Conservation (phyloP, 176 grass and related monocot genomes). For the Bromus sterilis region DNA sequence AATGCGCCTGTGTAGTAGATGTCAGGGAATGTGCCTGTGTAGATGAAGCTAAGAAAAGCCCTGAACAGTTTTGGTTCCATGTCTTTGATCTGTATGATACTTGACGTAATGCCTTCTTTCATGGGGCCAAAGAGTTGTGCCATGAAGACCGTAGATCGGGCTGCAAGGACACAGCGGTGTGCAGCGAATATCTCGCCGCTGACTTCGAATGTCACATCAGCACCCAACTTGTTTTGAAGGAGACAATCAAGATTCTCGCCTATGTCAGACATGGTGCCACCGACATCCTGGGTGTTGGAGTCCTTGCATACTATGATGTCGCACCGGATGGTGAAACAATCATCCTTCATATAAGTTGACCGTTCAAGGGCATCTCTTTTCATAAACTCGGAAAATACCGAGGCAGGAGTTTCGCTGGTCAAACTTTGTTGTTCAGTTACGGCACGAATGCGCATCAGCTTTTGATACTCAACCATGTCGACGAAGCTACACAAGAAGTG, state of each 20-base stretch:
- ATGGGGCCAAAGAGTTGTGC: background rate
- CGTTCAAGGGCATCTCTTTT: background rate
- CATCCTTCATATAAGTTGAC: background rate
- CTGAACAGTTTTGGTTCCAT: background rate
- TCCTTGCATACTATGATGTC: background rate
- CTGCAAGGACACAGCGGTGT: no score
- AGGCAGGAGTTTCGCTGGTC: no score
- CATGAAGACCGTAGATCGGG: no score
- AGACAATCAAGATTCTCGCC: background rate
- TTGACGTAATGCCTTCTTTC: background rate
- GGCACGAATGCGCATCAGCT: background rate
- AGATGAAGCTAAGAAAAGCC: background rate
- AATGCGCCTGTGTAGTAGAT: background rate
- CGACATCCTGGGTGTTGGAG: background rate
- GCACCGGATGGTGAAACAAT: background rate
- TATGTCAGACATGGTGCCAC: background rate
- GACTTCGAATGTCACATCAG: no score
- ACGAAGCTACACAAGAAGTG: background rate
- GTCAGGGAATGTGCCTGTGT: background rate
- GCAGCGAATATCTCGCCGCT: no score
- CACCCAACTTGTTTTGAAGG: background rate
- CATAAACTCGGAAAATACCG: no score
- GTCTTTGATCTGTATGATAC: background rate
- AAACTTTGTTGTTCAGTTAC: no score
- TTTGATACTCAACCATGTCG: background rate